A percentile compares a stretch with the other conserved stretches of the same genome.
Conservation (phyloP, 768 basidiomycete genomes). For the Tylopilus rubrobrunneus region DNA sequence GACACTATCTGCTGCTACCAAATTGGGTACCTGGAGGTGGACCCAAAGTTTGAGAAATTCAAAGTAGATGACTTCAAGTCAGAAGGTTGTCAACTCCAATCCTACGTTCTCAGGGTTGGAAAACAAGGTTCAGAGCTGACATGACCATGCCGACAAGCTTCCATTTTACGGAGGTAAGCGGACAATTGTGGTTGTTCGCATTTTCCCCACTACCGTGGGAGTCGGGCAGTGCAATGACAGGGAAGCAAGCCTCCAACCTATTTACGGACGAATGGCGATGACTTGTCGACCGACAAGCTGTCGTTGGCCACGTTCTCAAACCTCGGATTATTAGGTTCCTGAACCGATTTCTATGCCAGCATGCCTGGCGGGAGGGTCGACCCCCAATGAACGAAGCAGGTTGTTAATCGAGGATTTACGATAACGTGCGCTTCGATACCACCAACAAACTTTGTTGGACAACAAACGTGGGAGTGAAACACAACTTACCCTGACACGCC, state of each 20-base stretch:
- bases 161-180: no score
- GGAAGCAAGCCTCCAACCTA: neutral
- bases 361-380: neutral
- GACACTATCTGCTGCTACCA: no score
- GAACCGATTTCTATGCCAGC: neutral
- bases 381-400: neutral
- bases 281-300: neutral
- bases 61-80: no score
- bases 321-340: neutral
- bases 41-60: no score
- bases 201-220: neutral
- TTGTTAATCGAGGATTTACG: neutral
- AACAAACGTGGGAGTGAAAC: neutral
- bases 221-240: neutral
- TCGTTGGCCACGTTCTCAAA: neutral
- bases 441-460: neutral
- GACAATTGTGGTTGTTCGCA: no score
- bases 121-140: no score
- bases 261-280: neutral
- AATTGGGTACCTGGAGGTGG: no score
- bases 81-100: no score
- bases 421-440: neutral
- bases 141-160: no score
- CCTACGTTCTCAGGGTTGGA: no score
- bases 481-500: neutral